phyloP scores from a whole-genome alignment of 306 rosid species.

The Trichosanthes cucumerina region DNA sequence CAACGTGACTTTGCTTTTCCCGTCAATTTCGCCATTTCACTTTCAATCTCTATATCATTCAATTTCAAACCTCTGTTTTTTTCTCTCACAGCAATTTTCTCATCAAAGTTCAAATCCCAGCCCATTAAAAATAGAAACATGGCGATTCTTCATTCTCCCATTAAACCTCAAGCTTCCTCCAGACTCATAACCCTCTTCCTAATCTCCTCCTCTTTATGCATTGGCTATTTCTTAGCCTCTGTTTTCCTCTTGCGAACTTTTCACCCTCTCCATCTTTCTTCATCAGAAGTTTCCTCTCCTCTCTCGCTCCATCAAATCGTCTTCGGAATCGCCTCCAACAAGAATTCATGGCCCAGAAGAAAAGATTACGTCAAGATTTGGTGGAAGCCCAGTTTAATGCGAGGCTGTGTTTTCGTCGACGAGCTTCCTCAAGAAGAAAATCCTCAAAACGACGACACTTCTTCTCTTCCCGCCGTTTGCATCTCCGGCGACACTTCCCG shows the following conservation, averaged over 20 bases:
- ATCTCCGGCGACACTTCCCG: constrained; percentile 55
- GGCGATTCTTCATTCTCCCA: constrained; percentile 32
- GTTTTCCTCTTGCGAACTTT: constrained; percentile 26
- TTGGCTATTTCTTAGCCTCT: constrained; percentile 39
- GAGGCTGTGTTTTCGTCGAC: constrained; percentile 70
- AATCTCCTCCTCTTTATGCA: constrained; percentile 40
- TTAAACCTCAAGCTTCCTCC: constrained; percentile 27
- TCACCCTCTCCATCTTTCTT: neutral
- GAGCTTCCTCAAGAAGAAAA: constrained; percentile 19
- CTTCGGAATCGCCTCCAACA: constrained; percentile 72
- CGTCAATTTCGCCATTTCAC: neutral
- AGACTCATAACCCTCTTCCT: constrained; percentile 28
- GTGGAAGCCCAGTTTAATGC: constrained; percentile 58
- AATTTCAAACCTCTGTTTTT: neutral
- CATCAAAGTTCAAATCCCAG: too few relatives aligned
- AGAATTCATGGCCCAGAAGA: constrained; percentile 44
- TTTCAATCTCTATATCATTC: neutral
- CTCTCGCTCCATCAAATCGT: constrained; percentile 60
- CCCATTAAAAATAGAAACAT: neutral
- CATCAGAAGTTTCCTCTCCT: constrained; percentile 18
- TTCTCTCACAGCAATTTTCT: neutral
- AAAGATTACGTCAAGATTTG: constrained; percentile 51
- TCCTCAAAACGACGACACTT: constrained; percentile 6
- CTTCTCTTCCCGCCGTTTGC: constrained; percentile 58
- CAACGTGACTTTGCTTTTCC: neutral